Evolutionary conservation across 23 red algal species (phyloP), one percentile per base, ranked within the genome.

Genomic region (Chondrus crispus): DNA sequence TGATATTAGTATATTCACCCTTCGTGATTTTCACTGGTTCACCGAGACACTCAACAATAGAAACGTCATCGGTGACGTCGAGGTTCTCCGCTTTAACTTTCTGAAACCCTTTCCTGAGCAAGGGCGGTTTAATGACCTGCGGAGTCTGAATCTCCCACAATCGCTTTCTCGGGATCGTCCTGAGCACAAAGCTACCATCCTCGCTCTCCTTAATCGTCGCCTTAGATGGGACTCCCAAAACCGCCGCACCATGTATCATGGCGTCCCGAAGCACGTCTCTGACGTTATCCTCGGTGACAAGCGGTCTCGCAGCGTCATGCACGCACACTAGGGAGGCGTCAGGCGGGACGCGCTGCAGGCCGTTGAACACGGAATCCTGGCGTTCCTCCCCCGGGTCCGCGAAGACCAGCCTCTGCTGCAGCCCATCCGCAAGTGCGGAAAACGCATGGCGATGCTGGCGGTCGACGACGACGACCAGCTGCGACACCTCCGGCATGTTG

Each of bases 61-160:
- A 94, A 41, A 95, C 97, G 46, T 99, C 97, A 64, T 99, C 97
- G 13, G 97, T 99, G 1, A 99, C 97, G 10, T 54, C 92, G 4
- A 94, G 73, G 42, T 80, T 76, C 26, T 91, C 71, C 18, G 42
- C 38, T 4, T 63, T 52, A 5, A 96, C 97, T 62, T 89, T 78
- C 54, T 79, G 90, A 93, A 99, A 99, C 39, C 97, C 97, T 18
- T 87, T 78, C 58, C 33, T 70, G 51, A 99, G 58, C 79, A 96
- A 58, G 37, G 50, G 28, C 48, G 80, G 70, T 2, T 78, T 84
- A 16, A 99, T 77, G 45, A 99, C 93, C 79, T 99, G 97, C 5
- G 97, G 97, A 69, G 97, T 99, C 74, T 96, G 94, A 82, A 96
- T 89, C 88, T 99, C 97, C 97, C 97, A 99, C 18, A 99, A 79